Evolutionary conservation across 1,284 basidiomycete genomes (phyloP).

Genomic region (Mixia osmundae): DNA sequence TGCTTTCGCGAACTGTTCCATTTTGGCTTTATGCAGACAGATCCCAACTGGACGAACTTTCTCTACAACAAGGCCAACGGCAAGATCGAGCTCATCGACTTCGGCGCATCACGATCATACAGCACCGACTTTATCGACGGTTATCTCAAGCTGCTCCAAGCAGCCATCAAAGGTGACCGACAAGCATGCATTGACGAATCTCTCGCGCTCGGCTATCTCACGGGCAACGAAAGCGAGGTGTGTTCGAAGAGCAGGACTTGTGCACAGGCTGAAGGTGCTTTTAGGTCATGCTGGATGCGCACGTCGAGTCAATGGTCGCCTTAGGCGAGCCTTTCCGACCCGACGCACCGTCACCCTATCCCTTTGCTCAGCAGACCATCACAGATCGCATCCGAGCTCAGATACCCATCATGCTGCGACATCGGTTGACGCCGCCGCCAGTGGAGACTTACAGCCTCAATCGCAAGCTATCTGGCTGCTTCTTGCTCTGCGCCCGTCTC

Average conservation of each 20-base stretch:
- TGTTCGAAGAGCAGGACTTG: slow-evolving; percentile 10
- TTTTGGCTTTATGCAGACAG: slow-evolving; percentile 89
- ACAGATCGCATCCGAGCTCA: slow-evolving; percentile 47
- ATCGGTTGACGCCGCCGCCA: slow-evolving; percentile 77
- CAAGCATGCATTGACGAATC: slow-evolving; percentile 50
- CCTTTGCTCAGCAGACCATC: slow-evolving; percentile 41
- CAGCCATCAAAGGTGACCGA: slow-evolving; percentile 47
- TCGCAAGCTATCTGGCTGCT: slow-evolving; percentile 78
- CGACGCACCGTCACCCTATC: slow-evolving; percentile 29
- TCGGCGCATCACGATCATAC: slow-evolving; percentile 80
- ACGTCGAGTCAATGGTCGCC: slow-evolving; percentile 50
- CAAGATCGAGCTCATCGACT: slow-evolving; percentile 76
- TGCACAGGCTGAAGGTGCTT: background rate
- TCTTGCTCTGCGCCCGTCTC: slow-evolving; percentile 67
- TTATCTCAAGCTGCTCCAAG: slow-evolving; percentile 58
- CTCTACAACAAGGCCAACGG: slow-evolving; percentile 40
- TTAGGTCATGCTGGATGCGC: slow-evolving; percentile 68
- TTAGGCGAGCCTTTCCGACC: slow-evolving; percentile 56
- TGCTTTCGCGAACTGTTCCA: slow-evolving; percentile 76
- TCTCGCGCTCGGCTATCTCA: slow-evolving; percentile 62
- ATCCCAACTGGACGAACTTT: slow-evolving; percentile 98
- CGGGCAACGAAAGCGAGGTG: slow-evolving; percentile 63
- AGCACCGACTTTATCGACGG: slow-evolving; percentile 63
- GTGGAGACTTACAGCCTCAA: slow-evolving; percentile 87
- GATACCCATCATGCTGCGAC: slow-evolving; percentile 75